These are phyloP conservation scores for Lyophyllum decastes DNA, from an alignment of 768 basidiomycete genomes.

Conservation along the genomic window DNA sequence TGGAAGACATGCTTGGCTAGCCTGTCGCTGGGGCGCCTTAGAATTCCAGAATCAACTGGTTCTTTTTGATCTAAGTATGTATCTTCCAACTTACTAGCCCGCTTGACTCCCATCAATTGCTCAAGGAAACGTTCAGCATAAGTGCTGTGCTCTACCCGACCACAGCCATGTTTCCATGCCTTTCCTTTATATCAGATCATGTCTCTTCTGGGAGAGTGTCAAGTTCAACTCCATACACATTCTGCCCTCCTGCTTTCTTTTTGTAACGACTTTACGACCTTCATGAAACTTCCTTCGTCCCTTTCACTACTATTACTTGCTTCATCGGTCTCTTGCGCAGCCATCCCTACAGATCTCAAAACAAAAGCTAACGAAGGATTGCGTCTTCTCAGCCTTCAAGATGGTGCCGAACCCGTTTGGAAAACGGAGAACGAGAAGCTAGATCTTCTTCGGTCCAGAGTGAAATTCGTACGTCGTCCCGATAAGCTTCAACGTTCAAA, in stretches of 20 bases:
- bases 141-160: too few species aligned
- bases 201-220: too few species aligned
- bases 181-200: too few species aligned
- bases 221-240: too few species aligned
- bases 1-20: too few species aligned
- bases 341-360: background rate
- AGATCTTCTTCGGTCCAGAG: conserved; percentile 2
- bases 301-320: background rate
- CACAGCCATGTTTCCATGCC: too few species aligned
- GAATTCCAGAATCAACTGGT: too few species aligned
- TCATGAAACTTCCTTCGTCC: background rate
- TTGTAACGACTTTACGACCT: background rate
- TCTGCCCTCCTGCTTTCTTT: background rate
- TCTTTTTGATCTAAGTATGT: too few species aligned
- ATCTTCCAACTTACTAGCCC: too few species aligned
- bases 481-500: background rate
- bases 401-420: conserved; percentile 13
- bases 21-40: too few species aligned
- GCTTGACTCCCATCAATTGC: too few species aligned
- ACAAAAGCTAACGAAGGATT: background rate
- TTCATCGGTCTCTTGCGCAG: background rate
- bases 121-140: too few species aligned
- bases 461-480: conserved; percentile 4
- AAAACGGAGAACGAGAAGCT: conserved; percentile 14
- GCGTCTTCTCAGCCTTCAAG: conserved; percentile 9